Percentiles rank a stretch among this genome's conserved stretches.
These are phyloP conservation scores for Hippophae gyantsensis DNA, from an alignment of 306 rosid genomes.

Conservation along the genomic window DNA sequence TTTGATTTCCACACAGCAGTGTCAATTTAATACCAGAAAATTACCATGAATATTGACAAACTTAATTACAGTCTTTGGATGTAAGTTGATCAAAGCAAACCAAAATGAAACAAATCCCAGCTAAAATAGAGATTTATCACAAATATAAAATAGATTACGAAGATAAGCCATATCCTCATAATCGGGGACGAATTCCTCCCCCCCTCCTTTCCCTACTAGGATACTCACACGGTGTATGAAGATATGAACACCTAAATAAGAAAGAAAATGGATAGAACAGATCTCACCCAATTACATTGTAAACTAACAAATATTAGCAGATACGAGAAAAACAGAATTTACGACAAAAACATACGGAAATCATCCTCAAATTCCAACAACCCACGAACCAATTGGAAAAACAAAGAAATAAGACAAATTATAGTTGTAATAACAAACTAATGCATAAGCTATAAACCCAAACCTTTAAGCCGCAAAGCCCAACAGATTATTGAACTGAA, in stretches of 20 bases:
- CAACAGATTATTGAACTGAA: slow-evolving; percentile 15
- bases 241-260: background rate
- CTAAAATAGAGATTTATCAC: too few species aligned
- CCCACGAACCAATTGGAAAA: slow-evolving; percentile 17
- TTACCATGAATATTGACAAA: too few species aligned
- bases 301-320: slow-evolving; percentile 10
- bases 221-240: too few species aligned
- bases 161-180: too few species aligned
- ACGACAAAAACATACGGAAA: slow-evolving; percentile 25
- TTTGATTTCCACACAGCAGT: too few species aligned
- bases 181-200: too few species aligned
- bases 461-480: slow-evolving; percentile 19
- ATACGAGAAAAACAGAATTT: slow-evolving; percentile 16
- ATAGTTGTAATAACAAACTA: slow-evolving; percentile 28
- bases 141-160: too few species aligned
- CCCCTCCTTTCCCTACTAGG: too few species aligned
- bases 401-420: slow-evolving; percentile 6
- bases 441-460: slow-evolving; percentile 18
- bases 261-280: slow-evolving; percentile 26
- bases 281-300: slow-evolving; percentile 36
- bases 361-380: slow-evolving; percentile 14
- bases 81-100: too few species aligned
- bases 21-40: too few species aligned
- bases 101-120: too few species aligned
- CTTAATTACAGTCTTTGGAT: too few species aligned